Evolutionary conservation across 179 eudicot species (phyloP), one percentile per base, ranked within the genome.

Genomic region (Heliamphora pulchella): DNA sequence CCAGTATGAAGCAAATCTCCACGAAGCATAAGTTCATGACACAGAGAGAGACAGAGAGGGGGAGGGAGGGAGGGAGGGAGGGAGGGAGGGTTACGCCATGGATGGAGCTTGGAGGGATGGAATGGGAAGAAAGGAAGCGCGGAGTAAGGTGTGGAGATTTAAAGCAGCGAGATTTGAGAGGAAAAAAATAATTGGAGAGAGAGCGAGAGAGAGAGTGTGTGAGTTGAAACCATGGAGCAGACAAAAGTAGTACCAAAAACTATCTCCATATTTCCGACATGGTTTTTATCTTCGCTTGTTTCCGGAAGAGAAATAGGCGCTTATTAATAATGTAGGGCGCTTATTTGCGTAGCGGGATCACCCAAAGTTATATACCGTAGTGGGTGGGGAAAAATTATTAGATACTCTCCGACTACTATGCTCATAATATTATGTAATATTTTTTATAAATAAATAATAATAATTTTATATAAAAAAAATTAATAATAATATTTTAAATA

Each of bases 171-270:
- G 65, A 17, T 57, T 55, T 74, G 77, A 74, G 65, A 50, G 65
- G 41, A 31, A 73, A 70, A 48, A n/a, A 71, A 71, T 71, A 71
- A 71, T 71, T 71, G 75, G 75, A 13, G 72, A 13, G 71, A 67
- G 73, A 69, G 73, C 5, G 18, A 46, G 74, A 11, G 46, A 66
- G 71, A 67, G 64, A 59, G 71, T 8, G 58, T 2, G 58, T 2
- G 2, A 10, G 44, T 15, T 17, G 73, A 8, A 17, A 46, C 22
- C 46, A 20, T 0, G 61, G 76, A 53, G 61, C 3, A 22, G 76
- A 53, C 76, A 48, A 50, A 3, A 3, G 7, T 22, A 17, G 77
- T 15, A 57, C 77, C 65, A 57, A 55, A 74, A 31, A 53, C 18
- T 39, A 50, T 72, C 63, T 74, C 65, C 48, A 8, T 1, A 15